Conservation (phyloP, 371 early-diverging fungal species). For the Mucor mucedo region DNA sequence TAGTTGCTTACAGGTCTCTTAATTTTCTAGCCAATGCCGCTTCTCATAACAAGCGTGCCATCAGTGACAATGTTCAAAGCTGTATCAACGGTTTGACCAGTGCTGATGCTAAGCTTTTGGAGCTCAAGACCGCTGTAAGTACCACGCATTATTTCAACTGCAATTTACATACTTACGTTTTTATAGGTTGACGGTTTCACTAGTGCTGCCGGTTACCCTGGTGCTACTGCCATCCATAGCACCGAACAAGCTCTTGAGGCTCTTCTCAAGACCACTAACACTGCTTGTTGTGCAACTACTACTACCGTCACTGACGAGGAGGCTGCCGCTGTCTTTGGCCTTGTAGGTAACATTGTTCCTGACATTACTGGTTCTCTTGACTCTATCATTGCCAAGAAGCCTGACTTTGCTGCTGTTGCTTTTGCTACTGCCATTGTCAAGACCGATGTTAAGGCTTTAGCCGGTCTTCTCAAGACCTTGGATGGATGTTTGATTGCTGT, state of each 20-base stretch:
- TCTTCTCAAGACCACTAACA: slow-evolving; percentile 16
- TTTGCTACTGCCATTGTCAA: slow-evolving; percentile 24
- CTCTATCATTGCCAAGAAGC: slow-evolving; percentile 23
- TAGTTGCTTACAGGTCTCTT: not conserved
- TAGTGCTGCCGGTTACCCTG: slow-evolving; percentile 18
- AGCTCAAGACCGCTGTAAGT: slow-evolving; percentile 20
- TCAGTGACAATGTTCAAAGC: slow-evolving; percentile 18
- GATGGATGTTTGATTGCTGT: slow-evolving; percentile 20
- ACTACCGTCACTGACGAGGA: slow-evolving; percentile 18
- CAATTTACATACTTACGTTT: not conserved
- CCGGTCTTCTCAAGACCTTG: slow-evolving; percentile 13
- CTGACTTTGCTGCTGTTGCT: slow-evolving; percentile 14
- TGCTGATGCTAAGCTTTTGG: slow-evolving; percentile 15
- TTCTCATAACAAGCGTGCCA: slow-evolving; percentile 17
- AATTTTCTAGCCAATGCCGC: slow-evolving; percentile 28
- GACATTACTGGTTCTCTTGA: slow-evolving; percentile 15
- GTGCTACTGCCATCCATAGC: slow-evolving; percentile 18
- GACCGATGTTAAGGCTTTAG: slow-evolving; percentile 22
- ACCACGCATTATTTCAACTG: not conserved
- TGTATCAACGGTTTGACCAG: slow-evolving; percentile 21
- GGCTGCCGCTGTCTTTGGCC: slow-evolving; percentile 22
- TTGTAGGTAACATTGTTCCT: slow-evolving; percentile 15
- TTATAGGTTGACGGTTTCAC: slow-evolving; percentile 22
- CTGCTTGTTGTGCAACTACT: slow-evolving; percentile 20
- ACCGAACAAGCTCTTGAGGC: slow-evolving; percentile 17